Evolutionary conservation across 73 alveolate genomes (phyloP).

Genomic region (Paramecium caudatum): DNA sequence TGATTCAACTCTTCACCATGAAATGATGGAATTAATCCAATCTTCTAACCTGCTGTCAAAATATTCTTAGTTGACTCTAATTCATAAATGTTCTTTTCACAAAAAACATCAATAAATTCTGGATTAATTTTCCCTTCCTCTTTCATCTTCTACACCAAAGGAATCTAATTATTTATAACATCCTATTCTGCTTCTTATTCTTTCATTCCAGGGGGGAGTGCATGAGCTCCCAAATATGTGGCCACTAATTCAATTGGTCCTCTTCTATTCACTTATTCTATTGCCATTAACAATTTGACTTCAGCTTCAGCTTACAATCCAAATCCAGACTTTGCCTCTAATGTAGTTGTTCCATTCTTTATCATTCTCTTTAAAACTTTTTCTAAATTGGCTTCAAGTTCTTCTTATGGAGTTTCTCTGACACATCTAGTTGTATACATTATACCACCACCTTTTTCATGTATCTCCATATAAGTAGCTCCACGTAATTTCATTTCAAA

Average conservation of each 20-base stretch:
- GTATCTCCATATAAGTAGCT: conserved; percentile 78
- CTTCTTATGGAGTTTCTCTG: conserved; percentile 67
- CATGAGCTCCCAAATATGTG: conserved; percentile 81
- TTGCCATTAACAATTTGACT: conserved; percentile 73
- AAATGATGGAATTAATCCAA: conserved; percentile 75
- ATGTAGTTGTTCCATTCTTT: conserved; percentile 75
- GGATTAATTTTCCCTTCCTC: conserved; percentile 76
- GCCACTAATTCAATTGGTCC: conserved; percentile 72
- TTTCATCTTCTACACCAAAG: conserved; percentile 56
- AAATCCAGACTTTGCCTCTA: conserved; percentile 80
- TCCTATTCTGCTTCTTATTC: conserved; percentile 64
- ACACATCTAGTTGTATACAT: conserved; percentile 69
- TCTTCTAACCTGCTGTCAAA: conserved; percentile 57
- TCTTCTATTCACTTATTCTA: conserved; percentile 68
- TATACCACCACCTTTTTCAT: conserved; percentile 81
- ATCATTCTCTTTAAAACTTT: conserved; percentile 68
- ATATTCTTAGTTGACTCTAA: conserved; percentile 73
- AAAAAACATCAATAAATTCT: conserved; percentile 82
- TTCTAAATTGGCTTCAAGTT: conserved; percentile 35
- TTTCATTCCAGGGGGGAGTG: conserved; percentile 78
- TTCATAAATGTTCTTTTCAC: conserved; percentile 80
- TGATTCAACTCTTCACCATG: conserved; percentile 84
- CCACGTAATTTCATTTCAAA: conserved; percentile 78
- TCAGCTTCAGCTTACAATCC: conserved; percentile 78
- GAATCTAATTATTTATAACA: conserved; percentile 68